Conservation (phyloP, 2,329 filamentous ascomycete genomes). For the Lomentospora prolificans region DNA sequence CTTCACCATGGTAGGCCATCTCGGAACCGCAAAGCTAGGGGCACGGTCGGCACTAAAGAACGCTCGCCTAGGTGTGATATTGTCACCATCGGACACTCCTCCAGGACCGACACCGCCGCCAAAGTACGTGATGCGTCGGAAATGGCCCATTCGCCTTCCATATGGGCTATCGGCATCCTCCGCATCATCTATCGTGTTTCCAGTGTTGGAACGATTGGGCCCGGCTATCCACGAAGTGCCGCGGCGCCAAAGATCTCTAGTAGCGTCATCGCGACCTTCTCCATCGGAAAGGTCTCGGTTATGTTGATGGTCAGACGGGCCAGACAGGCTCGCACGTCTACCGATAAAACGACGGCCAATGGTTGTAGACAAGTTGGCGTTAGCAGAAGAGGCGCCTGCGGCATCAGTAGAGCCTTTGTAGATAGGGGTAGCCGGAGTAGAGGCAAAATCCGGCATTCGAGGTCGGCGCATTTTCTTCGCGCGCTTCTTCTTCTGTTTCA, state of each 20-base stretch:
- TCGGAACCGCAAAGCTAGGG: constrained; percentile 65
- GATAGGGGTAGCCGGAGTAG: constrained; percentile 56
- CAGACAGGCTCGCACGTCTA: constrained; percentile 57
- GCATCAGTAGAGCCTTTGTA: constrained; percentile 5
- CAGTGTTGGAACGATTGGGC: constrained; percentile 31
- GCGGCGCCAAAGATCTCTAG: constrained; percentile 46
- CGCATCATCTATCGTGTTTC: constrained; percentile 40
- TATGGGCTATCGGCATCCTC: constrained; percentile 44
- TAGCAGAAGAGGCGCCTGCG: constrained; percentile 12
- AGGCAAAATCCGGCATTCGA: constrained; percentile 41
- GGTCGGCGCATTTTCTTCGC: constrained; percentile 48
- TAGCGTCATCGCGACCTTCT: constrained; percentile 56
- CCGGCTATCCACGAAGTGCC: constrained; percentile 49
- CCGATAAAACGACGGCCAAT: constrained; percentile 36
- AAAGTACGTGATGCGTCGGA: constrained; percentile 57
- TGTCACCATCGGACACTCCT: constrained; percentile 53
- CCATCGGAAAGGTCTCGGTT: constrained; percentile 65
- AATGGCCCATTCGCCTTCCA: constrained; percentile 49
- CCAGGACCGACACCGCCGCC: constrained; percentile 35
- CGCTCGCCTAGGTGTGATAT: constrained; percentile 43
- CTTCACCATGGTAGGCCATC: constrained; percentile 81
- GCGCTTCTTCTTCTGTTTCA: constrained; percentile 50
- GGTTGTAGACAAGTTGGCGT: constrained; percentile 30
- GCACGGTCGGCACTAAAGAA: constrained; percentile 57
- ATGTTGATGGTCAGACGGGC: constrained; percentile 35